Evolutionary conservation across 805 yeast species (phyloP).

Genomic region (Ogataea philodendri): DNA sequence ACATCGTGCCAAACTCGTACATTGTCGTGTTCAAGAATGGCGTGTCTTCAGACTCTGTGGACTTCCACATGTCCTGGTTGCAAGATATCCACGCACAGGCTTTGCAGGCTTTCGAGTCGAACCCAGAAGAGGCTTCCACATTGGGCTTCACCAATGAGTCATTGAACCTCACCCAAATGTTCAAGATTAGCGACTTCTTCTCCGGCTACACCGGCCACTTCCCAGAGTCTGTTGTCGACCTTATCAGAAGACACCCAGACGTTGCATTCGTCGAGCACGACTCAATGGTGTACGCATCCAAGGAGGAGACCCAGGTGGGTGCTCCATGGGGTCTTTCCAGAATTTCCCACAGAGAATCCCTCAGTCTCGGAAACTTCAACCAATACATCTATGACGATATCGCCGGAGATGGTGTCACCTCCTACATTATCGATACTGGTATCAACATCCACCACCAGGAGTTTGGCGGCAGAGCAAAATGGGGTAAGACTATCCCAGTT

Average conservation of each 20-base stretch:
- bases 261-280: slow-evolving; percentile 69
- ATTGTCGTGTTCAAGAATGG: slow-evolving; percentile 80
- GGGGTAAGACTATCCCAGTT: slow-evolving; percentile 81
- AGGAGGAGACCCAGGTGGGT: slow-evolving; percentile 68
- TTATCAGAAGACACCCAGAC: slow-evolving; percentile 55
- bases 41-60: slow-evolving; percentile 49
- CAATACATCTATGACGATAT: slow-evolving; percentile 69
- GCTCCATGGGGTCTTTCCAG: slow-evolving; percentile 96
- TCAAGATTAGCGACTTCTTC: slow-evolving; percentile 55
- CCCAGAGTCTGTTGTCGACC: slow-evolving; percentile 68
- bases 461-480: slow-evolving; percentile 77
- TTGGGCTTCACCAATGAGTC: slow-evolving; percentile 16
- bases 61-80: slow-evolving; percentile 69
- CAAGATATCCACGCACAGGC: slow-evolving; percentile 47
- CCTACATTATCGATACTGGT: slow-evolving; percentile 91
- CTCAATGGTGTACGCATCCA: slow-evolving; percentile 63
- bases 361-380: slow-evolving; percentile 66
- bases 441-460: slow-evolving; percentile 71
- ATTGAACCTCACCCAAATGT: slow-evolving; percentile 61
- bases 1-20: slow-evolving; percentile 69
- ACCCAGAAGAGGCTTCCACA: slow-evolving; percentile 21
- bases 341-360: slow-evolving; percentile 75
- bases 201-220: slow-evolving; percentile 86
- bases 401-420: slow-evolving; percentile 81
- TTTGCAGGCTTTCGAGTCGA: slow-evolving; percentile 28